A percentile compares a stretch with the other conserved stretches of the same genome.
Evolutionary conservation across 2,329 filamentous ascomycete species (phyloP).

Genomic region (Fusarium algeriense): DNA sequence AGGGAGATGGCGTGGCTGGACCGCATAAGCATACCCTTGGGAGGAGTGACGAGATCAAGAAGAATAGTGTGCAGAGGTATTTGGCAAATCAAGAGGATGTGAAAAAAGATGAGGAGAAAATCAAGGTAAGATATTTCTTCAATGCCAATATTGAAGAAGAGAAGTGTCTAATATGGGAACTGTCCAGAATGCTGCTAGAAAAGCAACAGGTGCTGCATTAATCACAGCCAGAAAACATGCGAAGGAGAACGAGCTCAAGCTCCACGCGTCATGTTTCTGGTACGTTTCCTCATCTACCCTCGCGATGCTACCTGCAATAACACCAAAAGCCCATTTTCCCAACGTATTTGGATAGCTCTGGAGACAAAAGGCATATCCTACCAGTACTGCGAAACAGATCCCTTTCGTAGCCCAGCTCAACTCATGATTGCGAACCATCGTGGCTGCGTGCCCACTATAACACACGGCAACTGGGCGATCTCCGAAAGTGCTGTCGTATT

Average conservation of each 20-base stretch:
- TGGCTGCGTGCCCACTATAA: constrained; percentile 80
- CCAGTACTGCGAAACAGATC: constrained; percentile 88
- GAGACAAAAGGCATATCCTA: constrained; percentile 83
- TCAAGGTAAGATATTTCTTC: constrained; percentile 35
- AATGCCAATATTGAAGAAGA: not conserved
- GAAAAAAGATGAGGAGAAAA: constrained; percentile 68
- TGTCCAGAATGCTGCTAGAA: constrained; percentile 75
- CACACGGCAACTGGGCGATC: constrained; percentile 84
- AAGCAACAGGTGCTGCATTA: constrained; percentile 77
- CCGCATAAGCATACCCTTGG: constrained; percentile 81
- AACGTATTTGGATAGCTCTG: constrained; percentile 89
- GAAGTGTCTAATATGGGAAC: not conserved
- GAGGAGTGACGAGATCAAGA: constrained; percentile 83
- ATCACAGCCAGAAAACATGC: constrained; percentile 77
- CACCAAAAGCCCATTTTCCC: constrained; percentile 77
- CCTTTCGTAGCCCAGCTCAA: constrained; percentile 72
- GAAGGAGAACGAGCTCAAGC: constrained; percentile 77
- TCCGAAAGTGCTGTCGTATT: constrained; percentile 85
- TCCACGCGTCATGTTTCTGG: constrained; percentile 90
- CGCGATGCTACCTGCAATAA: not conserved
- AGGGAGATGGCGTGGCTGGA: constrained; percentile 75
- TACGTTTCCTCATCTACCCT: constrained; percentile 57
- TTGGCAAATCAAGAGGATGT: constrained; percentile 73
- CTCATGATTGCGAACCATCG: constrained; percentile 81
- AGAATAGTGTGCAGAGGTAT: constrained; percentile 79